Evolutionary conservation across 345 rosid species (phyloP), one percentile per base, ranked within the genome.

Genomic region (Rhizophora apiculata): DNA sequence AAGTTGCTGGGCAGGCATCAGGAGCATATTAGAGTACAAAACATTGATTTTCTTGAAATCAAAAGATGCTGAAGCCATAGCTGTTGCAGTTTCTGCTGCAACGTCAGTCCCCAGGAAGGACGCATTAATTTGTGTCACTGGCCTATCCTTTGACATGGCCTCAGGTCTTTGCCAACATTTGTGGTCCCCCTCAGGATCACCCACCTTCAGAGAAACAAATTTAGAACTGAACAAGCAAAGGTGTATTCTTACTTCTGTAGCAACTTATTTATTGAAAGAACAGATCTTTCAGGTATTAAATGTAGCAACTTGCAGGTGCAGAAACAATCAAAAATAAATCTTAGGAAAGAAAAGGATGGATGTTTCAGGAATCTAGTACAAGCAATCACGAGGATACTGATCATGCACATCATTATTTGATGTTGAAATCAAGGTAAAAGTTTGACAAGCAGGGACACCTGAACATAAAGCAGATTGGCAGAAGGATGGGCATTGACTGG

Each of bases 31-130:
- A 3, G 75, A 71, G 18, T 76, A 76, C 20, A 62, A 60, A 10
- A 64, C 39, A 46, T 76, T 43, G 26, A 65, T 53, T 62, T 71
- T 65, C 68, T 60, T 76, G 68, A 76, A 76, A 31, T 71, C 75
- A 30, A 76, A 68, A 65, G 79, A 76, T 29, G 79, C 75, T 29
- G 79, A 76, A 37, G 79, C 79, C 79, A 76, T 54, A 22, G 79
- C 75, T 13, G 79, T 75, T 29, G 75, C 75, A 31, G 72, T 71
- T 66, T 76, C 79, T 65, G 79, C 79, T 22, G 75, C 79, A 21
- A 71, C 68, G 4, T 76, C 75, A 20, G 79, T 49, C 18, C 69
- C 75, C 10, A 61, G 79, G 58, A 21, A 71, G 0, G 75, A 65
- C 1, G 62, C 20, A 26, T 76, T 76, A 11, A 71, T 72, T 66